Evolutionary conservation across 352 stramenopile genomes (phyloP).

Genomic region (Globisporangium megalacanthum): DNA sequence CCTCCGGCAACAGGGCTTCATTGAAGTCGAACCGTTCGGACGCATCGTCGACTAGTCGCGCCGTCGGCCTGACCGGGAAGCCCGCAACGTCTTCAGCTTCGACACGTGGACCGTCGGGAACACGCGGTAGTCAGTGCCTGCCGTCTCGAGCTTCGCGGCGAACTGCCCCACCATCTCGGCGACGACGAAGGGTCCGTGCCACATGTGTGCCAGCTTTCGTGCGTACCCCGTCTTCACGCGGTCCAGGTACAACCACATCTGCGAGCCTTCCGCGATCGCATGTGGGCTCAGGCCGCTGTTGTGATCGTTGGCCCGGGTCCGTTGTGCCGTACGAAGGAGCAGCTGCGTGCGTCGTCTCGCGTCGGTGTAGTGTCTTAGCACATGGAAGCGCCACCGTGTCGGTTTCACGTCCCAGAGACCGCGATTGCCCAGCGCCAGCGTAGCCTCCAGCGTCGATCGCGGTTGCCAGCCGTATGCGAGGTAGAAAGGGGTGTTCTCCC

Average conservation of each 20-base stretch:
- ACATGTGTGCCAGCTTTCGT: conserved; percentile 15
- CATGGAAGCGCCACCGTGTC: conserved; percentile 7
- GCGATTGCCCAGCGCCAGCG: background rate
- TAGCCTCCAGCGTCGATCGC: conserved; percentile 11
- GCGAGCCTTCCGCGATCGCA: too few species aligned
- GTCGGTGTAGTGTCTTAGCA: conserved; percentile 7
- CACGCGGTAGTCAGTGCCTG: conserved; percentile 6
- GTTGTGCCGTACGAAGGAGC: background rate
- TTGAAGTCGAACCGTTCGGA: conserved; percentile 19
- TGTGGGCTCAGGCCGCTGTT: too few species aligned
- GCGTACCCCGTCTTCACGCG: too few species aligned
- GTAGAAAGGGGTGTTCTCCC: too few species aligned
- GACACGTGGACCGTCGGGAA: conserved; percentile 21
- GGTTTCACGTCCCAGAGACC: background rate
- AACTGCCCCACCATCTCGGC: conserved; percentile 12
- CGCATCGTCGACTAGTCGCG: conserved; percentile 6
- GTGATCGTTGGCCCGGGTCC: background rate
- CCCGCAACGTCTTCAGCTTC: conserved; percentile 15
- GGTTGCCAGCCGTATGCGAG: background rate
- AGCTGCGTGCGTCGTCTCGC: background rate
- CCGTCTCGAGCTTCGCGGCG: conserved; percentile 8
- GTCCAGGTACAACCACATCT: too few species aligned
- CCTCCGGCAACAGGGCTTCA: conserved; percentile 14
- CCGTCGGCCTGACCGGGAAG: too few species aligned
- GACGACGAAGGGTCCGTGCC: conserved; percentile 22